Percentiles rank a stretch among this genome's conserved stretches.
These are phyloP conservation scores for Cinnamomum micranthum DNA, from an alignment of 164 flowering plant species.

Conservation along the genomic window DNA sequence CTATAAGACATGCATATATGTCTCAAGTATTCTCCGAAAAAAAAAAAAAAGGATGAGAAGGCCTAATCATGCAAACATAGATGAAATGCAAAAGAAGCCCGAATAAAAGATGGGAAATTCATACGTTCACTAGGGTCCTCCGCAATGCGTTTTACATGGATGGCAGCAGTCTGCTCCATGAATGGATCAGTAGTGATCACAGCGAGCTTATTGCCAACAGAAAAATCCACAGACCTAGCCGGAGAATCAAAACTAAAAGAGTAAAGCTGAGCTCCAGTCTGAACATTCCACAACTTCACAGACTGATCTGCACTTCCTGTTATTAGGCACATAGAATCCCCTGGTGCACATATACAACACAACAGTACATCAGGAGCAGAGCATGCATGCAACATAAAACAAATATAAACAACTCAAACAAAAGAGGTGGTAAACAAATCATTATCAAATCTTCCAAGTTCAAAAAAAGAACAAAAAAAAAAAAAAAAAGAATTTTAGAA, in stretches of 20 bases:
- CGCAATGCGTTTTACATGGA: slow-evolving; percentile 76
- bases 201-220: slow-evolving; percentile 78
- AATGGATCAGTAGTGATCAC: slow-evolving; percentile 90
- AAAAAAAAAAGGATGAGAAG: too few species aligned
- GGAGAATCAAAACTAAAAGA: slow-evolving; percentile 72
- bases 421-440: not conserved
- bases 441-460: not conserved
- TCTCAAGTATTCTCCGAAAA: too few species aligned
- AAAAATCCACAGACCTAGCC: slow-evolving; percentile 72
- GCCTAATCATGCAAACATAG: too few species aligned
- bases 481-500: too few species aligned
- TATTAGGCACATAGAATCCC: slow-evolving; percentile 68
- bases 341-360: slow-evolving; percentile 23
- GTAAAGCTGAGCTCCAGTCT: slow-evolving; percentile 54
- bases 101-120: slow-evolving; percentile 4
- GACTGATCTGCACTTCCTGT: slow-evolving; percentile 91
- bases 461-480: too few species aligned
- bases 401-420: not conserved
- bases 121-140: slow-evolving; percentile 69
- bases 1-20: too few species aligned
- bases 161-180: slow-evolving; percentile 74
- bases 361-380: not conserved
- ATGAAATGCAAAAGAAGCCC: not conserved
- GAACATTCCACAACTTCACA: slow-evolving; percentile 80
- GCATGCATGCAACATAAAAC: not conserved